Evolutionary conservation across 139 green algal species (phyloP).

Genomic region (Parachlorella kessleri): DNA sequence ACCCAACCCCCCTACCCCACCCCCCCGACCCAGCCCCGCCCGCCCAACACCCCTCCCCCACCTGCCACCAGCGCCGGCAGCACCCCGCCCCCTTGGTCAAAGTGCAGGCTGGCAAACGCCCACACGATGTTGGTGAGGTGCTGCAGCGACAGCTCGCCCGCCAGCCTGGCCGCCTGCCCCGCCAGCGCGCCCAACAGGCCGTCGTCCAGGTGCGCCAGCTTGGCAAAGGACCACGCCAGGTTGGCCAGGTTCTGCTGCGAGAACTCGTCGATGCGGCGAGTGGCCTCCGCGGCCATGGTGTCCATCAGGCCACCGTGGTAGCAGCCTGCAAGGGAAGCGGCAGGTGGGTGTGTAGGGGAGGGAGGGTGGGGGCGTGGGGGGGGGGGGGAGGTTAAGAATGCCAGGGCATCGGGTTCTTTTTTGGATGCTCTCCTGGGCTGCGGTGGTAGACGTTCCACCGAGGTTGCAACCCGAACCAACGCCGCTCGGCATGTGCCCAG

Average conservation of each 20-base stretch:
- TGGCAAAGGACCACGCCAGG: conserved; percentile 48
- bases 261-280: conserved; percentile 44
- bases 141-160: conserved; percentile 45
- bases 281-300: conserved; percentile 30
- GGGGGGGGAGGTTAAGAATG: too few relatives aligned
- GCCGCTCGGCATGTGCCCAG: too few relatives aligned
- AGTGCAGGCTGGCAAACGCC: conserved; percentile 37
- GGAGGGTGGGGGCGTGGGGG: too few relatives aligned
- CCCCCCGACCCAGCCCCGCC: too few relatives aligned
- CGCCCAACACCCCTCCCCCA: neutral
- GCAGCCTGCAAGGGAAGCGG: neutral
- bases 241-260: conserved; percentile 63
- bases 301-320: conserved; percentile 48
- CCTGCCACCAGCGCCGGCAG: conserved; percentile 3
- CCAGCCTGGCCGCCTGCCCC: neutral
- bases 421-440: too few relatives aligned
- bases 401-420: too few relatives aligned
- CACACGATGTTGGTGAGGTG: conserved; percentile 62
- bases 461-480: too few relatives aligned
- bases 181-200: conserved; percentile 48
- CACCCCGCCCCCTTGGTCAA: conserved; percentile 15
- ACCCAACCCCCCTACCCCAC: too few relatives aligned
- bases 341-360: too few relatives aligned
- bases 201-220: conserved; percentile 44
- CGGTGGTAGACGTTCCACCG: too few relatives aligned